Base-by-base conservation (phyloP, 805 yeast genomes). In the Maudiozyma barnettii region DNA sequence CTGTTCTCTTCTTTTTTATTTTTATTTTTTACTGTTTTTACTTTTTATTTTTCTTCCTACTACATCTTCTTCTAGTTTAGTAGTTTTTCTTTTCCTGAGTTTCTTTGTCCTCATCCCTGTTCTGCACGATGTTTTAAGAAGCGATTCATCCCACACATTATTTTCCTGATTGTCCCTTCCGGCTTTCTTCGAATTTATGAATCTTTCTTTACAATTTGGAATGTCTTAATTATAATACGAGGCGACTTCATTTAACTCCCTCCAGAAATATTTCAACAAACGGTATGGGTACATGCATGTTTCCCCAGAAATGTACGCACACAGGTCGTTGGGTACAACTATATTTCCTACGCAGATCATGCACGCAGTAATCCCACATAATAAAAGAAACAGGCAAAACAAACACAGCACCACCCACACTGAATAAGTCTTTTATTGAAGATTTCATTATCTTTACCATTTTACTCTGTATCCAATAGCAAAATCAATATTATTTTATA, bases 231-330 rank as follows among this genome's bases (percentile, higher is more conserved):
- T n/a, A n/a, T n/a, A n/a, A n/a, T n/a, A n/a, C n/a, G n/a, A n/a
- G n/a, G n/a, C n/a, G n/a, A n/a, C n/a, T n/a, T n/a, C 35, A 30
- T 10, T 30, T 30, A 30, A 10, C 14, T 14, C 35, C 20, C 38
- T 16, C 38, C 38, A 35, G 19, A 18, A 35, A 35, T 13, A n/a
- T 35, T 16, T 35, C 7, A 18, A 18, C 38, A 37, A 36, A 16
- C 23, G 23, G 23, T 13, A 21, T 18, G n/a, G n/a, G 10, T 18
- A 18, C 39, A 36, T 37, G 40, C 40, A 37, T 13, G 22, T 13
- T 37, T 37, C 40, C 40, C 40, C 40, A 37, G 40, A 37, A 37
- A 19, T 13, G 22, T 37, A 37, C 40, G 40, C 20, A 37, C 40
- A 8, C 40, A 37, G 23, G 9, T 37, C 21, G 7, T 20, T 9